These are phyloP conservation scores for Starmerella geochares DNA, from an alignment of 805 yeast species.

Conservation along the genomic window DNA sequence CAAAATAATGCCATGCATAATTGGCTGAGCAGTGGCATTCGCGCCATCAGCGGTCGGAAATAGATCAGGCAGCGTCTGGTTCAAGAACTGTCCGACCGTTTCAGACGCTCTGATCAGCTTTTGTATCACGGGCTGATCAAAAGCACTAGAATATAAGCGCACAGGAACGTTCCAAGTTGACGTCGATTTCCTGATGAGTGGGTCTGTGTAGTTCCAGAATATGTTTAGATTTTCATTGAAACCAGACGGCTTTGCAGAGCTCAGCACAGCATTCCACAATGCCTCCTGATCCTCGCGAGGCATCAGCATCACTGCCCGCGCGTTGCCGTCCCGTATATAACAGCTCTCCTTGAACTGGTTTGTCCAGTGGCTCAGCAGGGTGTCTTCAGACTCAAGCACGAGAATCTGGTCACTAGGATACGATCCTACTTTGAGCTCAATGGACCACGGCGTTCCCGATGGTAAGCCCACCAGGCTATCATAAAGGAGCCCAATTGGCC, in stretches of 20 bases:
- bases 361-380: slow-evolving; percentile 48
- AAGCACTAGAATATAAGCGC: slow-evolving; percentile 4
- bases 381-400: slow-evolving; percentile 30
- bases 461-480: slow-evolving; percentile 13
- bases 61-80: slow-evolving; percentile 37
- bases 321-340: slow-evolving; percentile 61
- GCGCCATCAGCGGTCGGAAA: slow-evolving; percentile 32
- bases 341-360: slow-evolving; percentile 78
- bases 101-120: not conserved
- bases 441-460: slow-evolving; percentile 37
- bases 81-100: slow-evolving; percentile 27
- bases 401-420: slow-evolving; percentile 41
- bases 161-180: slow-evolving; percentile 8
- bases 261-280: slow-evolving; percentile 40
- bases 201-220: slow-evolving; percentile 27
- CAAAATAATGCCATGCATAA: slow-evolving; percentile 47
- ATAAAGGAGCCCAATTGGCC: slow-evolving; percentile 24
- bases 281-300: slow-evolving; percentile 49
- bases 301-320: slow-evolving; percentile 70
- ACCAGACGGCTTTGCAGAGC: slow-evolving; percentile 11
- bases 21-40: slow-evolving; percentile 34
- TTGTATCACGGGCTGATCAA: slow-evolving; percentile 1
- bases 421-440: slow-evolving; percentile 36
- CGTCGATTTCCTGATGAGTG: slow-evolving; percentile 16
- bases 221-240: slow-evolving; percentile 16